These are phyloP conservation scores for Epichloe sp. DNA, from an alignment of 2,329 filamentous ascomycete genomes.

Conservation along the genomic window DNA sequence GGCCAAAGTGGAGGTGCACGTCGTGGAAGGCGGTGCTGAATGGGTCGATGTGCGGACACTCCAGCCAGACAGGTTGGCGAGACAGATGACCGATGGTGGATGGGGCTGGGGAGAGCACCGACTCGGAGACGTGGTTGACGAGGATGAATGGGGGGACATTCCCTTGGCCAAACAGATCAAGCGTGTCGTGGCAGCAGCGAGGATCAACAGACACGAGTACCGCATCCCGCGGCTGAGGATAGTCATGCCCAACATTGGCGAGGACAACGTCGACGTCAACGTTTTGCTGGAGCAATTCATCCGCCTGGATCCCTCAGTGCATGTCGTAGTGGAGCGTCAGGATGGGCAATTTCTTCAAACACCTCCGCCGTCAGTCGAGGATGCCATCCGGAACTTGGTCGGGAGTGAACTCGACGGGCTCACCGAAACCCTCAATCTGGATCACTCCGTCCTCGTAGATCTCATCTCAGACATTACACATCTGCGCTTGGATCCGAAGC, in stretches of 20 bases:
- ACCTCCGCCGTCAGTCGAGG: conserved; percentile 12
- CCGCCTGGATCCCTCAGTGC: conserved; percentile 17
- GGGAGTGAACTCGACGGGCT: conserved; percentile 19
- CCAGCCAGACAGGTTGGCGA: conserved; percentile 19
- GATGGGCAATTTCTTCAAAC: conserved; percentile 14
- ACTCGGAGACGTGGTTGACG: conserved; percentile 17
- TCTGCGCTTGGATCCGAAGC: conserved; percentile 17
- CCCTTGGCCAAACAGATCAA: conserved; percentile 20
- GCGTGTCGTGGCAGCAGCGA: conserved; percentile 23
- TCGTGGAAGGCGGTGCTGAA: conserved; percentile 21
- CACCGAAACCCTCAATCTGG: conserved; percentile 25
- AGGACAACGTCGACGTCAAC: conserved; percentile 17
- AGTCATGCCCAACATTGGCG: conserved; percentile 20
- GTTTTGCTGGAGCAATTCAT: conserved; percentile 19
- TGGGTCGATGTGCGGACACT: conserved; percentile 22
- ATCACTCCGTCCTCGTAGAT: conserved; percentile 28
- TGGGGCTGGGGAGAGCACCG: conserved; percentile 28
- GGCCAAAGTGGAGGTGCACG: conserved; percentile 21
- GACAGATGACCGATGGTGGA: conserved; percentile 28
- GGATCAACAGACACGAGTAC: conserved; percentile 24
- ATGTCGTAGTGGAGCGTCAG: conserved; percentile 20
- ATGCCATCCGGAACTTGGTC: conserved; percentile 18
- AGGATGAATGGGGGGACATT: conserved; percentile 21
- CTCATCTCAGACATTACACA: conserved; percentile 29
- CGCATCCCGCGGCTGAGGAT: conserved; percentile 22